Conservation (phyloP, 2,329 filamentous ascomycete genomes). For the Pseudodiploospora longispora region DNA sequence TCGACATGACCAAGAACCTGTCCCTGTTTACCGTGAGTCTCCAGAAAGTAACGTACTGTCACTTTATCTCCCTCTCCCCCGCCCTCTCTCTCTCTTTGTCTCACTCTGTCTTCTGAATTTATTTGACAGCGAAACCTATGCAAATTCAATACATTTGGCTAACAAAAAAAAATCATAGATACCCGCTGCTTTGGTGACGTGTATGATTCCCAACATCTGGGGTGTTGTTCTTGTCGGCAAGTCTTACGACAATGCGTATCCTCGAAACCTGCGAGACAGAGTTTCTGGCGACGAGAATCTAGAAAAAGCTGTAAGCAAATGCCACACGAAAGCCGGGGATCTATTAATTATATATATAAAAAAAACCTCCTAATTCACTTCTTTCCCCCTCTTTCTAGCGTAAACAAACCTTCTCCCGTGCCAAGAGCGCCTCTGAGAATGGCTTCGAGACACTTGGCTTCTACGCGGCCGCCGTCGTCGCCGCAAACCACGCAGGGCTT, state of each 20-base stretch:
- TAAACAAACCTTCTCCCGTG: conserved; percentile 46
- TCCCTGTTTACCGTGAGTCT: conserved; percentile 22
- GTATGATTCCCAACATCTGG: conserved; percentile 28
- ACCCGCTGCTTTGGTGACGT: conserved; percentile 30
- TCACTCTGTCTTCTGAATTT: no score
- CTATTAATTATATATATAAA: neutral
- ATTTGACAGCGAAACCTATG: neutral
- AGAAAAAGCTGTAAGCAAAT: conserved; percentile 18
- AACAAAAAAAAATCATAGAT: conserved; percentile 20
- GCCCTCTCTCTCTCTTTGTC: no score
- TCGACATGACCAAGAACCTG: conserved; percentile 28
- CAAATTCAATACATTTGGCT: neutral
- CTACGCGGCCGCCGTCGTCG: conserved; percentile 35
- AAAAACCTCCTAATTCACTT: neutral
- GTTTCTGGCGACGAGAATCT: conserved; percentile 24
- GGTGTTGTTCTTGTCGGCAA: conserved; percentile 20
- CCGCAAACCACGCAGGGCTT: conserved; percentile 37
- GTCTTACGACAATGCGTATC: conserved; percentile 31
- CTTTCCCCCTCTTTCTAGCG: conserved; percentile 22
- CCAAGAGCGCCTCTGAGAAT: conserved; percentile 40
- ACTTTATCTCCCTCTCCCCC: no score
- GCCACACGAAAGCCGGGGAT: neutral
- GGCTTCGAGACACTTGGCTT: conserved; percentile 36
- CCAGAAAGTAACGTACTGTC: neutral
- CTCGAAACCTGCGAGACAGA: conserved; percentile 24